Percentiles rank a stretch among this genome's conserved stretches.
phyloP scores from a whole-genome alignment of 768 basidiomycete species.

The Leccinum obscurum region DNA sequence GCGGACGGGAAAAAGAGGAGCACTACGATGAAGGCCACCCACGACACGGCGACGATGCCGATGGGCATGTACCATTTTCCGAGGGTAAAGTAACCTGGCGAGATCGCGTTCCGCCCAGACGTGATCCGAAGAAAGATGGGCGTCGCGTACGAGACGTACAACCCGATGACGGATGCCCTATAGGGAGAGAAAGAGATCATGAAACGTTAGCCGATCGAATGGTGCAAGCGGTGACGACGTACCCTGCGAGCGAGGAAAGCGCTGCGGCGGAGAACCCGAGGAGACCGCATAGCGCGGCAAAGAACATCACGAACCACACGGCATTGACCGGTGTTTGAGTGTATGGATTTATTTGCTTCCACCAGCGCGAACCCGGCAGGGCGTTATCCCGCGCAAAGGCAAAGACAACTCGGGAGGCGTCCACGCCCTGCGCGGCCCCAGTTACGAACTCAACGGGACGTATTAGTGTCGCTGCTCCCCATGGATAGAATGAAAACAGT shows the following conservation, averaged over 20 bases:
- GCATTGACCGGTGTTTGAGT: slow-evolving; percentile 75
- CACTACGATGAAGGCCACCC: slow-evolving; percentile 63
- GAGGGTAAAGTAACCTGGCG: slow-evolving; percentile 60
- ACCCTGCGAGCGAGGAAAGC: slow-evolving; percentile 69
- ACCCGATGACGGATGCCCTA: slow-evolving; percentile 69
- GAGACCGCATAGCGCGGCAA: slow-evolving; percentile 57
- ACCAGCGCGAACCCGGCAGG: slow-evolving; percentile 68
- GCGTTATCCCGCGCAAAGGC: slow-evolving; percentile 76
- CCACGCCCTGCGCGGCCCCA: slow-evolving; percentile 72
- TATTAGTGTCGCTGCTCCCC: neutral
- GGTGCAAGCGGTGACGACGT: slow-evolving; percentile 10
- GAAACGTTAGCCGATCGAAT: neutral
- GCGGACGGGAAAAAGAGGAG: slow-evolving; percentile 58
- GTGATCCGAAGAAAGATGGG: slow-evolving; percentile 75
- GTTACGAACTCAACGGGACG: slow-evolving; percentile 54
- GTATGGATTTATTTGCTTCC: slow-evolving; percentile 58
- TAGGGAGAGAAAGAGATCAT: neutral
- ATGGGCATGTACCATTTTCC: slow-evolving; percentile 62
- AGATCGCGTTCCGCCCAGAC: slow-evolving; percentile 57
- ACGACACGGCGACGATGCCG: slow-evolving; percentile 60
- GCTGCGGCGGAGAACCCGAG: slow-evolving; percentile 67
- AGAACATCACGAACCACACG: slow-evolving; percentile 69
- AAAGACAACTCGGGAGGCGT: slow-evolving; percentile 74
- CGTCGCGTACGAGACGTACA: slow-evolving; percentile 63
- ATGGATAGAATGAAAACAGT: neutral